Base-by-base conservation (phyloP, 768 basidiomycete species). In the Gloeophyllum trabeum region DNA sequence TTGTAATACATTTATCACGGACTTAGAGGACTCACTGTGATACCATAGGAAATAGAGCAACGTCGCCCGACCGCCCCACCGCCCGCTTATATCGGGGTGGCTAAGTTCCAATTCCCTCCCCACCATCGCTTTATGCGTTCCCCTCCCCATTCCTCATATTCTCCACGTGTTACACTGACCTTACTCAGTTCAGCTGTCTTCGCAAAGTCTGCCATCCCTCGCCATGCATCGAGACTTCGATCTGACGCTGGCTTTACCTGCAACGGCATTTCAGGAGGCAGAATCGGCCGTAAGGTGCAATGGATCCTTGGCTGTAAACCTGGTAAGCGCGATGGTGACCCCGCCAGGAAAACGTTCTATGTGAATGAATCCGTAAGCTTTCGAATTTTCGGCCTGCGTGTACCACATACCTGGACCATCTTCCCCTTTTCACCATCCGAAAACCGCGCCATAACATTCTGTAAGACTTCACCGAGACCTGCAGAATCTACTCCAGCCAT, bases 401-500 rank as follows among this genome's bases (percentile, higher is more conserved):
- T 12, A 18, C 28, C 7, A 47, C 69, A 35, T 46, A 92, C 93
- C 65, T 83, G 75, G 49, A 85, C 86, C 32, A 98, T 68, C 38
- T 77, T 66, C 19, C 62, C 67, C 54, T 86, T 80, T 40, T 92
- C 84, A 3, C 62, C 61, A 19, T 76, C 71, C 3, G 70, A 60
- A 62, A 91, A 90, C 40, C 81, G 65, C 35, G 74, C 69, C 40
- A 99, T 69, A 36, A 97, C 73, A 54, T 77, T 85, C 52, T 88
- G 90, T 14, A 92, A 62, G 2, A 97, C 78, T 60, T 99, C 96
- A n/a, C 82, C 85, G 6, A 99, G 61, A 0, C 96, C 96, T 0
- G 96, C 94, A 10, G 82, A 88, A 58, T 98, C 96, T 14, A 94
- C 70, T 2, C 96, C 94, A 2, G 89, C 93, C 76, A 96, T 92